Conservation (phyloP, 768 basidiomycete genomes). For the Asterophora lycoperdoides region DNA sequence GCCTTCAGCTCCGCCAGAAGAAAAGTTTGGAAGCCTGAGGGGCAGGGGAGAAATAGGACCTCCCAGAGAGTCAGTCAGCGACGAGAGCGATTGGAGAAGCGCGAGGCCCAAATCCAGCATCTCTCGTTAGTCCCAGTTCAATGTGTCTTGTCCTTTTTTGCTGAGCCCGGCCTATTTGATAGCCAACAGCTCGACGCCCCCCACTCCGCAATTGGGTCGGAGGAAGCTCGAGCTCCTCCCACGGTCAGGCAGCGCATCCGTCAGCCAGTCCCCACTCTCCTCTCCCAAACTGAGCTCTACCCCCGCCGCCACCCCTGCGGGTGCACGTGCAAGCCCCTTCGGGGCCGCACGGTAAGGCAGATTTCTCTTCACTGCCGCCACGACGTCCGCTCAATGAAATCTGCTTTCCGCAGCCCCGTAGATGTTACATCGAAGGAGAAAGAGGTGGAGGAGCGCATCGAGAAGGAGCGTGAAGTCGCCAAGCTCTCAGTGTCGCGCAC, state of each 20-base stretch:
- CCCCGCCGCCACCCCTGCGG: conserved; percentile 26
- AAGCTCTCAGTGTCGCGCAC: conserved; percentile 51
- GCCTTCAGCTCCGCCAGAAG: conserved; percentile 40
- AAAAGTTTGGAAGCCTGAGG: conserved; percentile 44
- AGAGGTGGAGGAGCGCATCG: conserved; percentile 66
- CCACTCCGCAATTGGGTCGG: conserved; percentile 76
- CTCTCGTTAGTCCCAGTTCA: conserved; percentile 51
- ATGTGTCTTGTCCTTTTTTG: not conserved
- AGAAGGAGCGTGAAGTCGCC: conserved; percentile 58
- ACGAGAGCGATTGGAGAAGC: conserved; percentile 74
- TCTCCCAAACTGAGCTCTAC: conserved; percentile 68
- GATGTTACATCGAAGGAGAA: conserved; percentile 77
- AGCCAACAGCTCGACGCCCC: conserved; percentile 73
- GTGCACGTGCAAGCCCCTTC: conserved; percentile 69
- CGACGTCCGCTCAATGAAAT: conserved; percentile 5
- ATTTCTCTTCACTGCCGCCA: not conserved
- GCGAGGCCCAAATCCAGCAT: conserved; percentile 44
- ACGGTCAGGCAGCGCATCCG: conserved; percentile 62
- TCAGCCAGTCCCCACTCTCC: conserved; percentile 68
- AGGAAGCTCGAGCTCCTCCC: conserved; percentile 85
- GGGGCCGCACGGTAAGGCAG: conserved; percentile 71
- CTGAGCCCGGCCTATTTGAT: not conserved
- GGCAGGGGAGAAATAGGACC: conserved; percentile 54
- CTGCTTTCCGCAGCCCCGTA: conserved; percentile 57
- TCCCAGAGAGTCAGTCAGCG: conserved; percentile 40